Evolutionary conservation across 208 protist genomes (phyloP), one percentile per base, ranked within the genome.

Genomic region (Trypanosoma scelopori): DNA sequence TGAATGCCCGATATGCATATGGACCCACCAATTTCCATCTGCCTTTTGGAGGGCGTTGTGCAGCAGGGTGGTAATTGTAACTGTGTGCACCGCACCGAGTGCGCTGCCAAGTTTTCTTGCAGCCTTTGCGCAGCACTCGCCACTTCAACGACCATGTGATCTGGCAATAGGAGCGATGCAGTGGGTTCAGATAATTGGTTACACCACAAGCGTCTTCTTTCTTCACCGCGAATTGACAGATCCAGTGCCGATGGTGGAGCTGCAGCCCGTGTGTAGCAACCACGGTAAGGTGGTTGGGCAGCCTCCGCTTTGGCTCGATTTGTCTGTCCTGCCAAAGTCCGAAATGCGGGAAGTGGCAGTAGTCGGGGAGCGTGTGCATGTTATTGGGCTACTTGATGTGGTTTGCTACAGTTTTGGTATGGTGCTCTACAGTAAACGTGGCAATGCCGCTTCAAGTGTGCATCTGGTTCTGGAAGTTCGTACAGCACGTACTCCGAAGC

Each of bases 281-380:
- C 7, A 37, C 43, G 32, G 41, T 22, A 55, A 60, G 1, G 22
- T 60, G 6, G 22, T 63, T 37, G 60, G 60, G 7, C 52, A 68
- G 35, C 15, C 41, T 37, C 59, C 69, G 23, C 13, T 74, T 49
- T 69, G 51, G 69, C 18, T 74, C 16, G 69, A 74, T 57, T 28
- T 74, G 18, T 64, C 69, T 12, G 23, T 68, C 23, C n/a, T 74
- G n/a, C 69, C 69, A 11, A 22, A 37, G 16, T 25, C 27, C 25
- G 69, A 74, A 25, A 12, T 56, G 45, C 27, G 41, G 15, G 59
- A 28, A 28, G 18, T 57, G 20, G 60, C 61, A 39, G 47, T 74
- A 11, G 55, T 74, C 27, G 69, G 69, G 15, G 69, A 74, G 55
- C 60, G 59, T 46, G 30, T 74, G 30, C 59, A 74, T 30, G 61